Evolutionary conservation across 1,284 basidiomycete species (phyloP), one percentile per base, ranked within the genome.

Genomic region (Sanghuangporus sanghuang): DNA sequence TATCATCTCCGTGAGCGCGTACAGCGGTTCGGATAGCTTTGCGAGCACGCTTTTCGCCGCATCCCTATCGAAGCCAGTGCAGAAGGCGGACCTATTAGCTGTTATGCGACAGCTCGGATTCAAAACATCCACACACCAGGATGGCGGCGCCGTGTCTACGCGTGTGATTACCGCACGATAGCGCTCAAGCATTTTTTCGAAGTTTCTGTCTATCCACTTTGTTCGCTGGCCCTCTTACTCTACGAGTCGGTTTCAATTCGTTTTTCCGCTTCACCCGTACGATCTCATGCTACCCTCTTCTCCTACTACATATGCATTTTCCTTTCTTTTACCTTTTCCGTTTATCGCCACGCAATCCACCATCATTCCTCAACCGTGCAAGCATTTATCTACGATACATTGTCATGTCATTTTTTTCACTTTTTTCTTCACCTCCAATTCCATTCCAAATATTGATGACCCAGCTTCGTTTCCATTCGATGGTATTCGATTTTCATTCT

Each of bases 1-100:
- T n/a, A 95, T 98, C 65, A 89, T 98, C 61, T 93, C 96, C 61
- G 87, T 97, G 58, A 93, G 90, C 71, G 90, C 89, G 35, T 95
- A 94, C 73, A 87, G 88, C 68, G 84, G 84, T 18, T 79, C 79
- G 36, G 89, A 92, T 67, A 77, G 80, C 23, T 81, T 76, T 62
- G 82, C 83, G 58, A 89, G 86, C 69, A 90, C 87, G 35, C 77
- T 96, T 52, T 98, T 97, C 75, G 85, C 92, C 5, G 93, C 91
- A 1, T 90, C 91, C 40, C 79, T 98, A 38, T 79, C 89, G 59
- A 97, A 97, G 76, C 95, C 95, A 0, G 79, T 97, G 69, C 88
- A 92, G 73, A 95, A 95, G 75, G 83, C 85, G 18, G 93, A 95
- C 72, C 78, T 97, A 39, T 78, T 95, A 58, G 83, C 81, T 66